Conservation (phyloP, 495 filamentous ascomycete genomes). For the Sphaerosporella brunnea region DNA sequence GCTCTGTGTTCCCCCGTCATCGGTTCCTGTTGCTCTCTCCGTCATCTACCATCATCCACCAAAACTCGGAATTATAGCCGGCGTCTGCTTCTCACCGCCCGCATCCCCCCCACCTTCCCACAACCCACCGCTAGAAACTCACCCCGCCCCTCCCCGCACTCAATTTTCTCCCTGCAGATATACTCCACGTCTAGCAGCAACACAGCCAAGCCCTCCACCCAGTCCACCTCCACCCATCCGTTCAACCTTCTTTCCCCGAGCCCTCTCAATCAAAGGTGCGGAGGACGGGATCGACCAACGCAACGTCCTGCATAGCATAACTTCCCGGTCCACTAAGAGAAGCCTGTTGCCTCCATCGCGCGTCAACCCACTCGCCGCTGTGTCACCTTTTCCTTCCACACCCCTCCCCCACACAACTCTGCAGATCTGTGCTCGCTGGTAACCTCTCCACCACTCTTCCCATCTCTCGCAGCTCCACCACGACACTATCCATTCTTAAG, state of each 20-base stretch:
- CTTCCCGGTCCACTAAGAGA: conserved; percentile 4
- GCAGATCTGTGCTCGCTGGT: conserved; percentile 18
- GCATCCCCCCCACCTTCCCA: no score
- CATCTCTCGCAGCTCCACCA: neutral
- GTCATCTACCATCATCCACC: no score
- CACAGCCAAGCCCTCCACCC: neutral
- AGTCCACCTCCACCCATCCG: neutral
- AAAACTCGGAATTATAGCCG: no score
- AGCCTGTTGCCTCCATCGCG: neutral
- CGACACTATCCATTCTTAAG: neutral
- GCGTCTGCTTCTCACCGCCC: no score
- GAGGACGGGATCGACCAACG: conserved; percentile 4
- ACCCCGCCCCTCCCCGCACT: no score
- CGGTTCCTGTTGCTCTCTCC: no score
- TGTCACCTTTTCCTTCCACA: conserved; percentile 16
- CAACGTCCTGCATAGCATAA: conserved; percentile 5
- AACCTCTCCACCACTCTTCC: conserved; percentile 1
- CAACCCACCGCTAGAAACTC: no score
- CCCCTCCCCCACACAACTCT: conserved; percentile 18
- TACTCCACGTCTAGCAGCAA: no score
- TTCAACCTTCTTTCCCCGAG: conserved; percentile 1
- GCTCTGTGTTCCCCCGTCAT: no score
- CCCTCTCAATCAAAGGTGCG: neutral
- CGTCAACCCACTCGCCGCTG: conserved; percentile 15
- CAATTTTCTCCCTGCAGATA: no score